phyloP scores from a whole-genome alignment of 106 monocot species.

The Acorus calamus region DNA sequence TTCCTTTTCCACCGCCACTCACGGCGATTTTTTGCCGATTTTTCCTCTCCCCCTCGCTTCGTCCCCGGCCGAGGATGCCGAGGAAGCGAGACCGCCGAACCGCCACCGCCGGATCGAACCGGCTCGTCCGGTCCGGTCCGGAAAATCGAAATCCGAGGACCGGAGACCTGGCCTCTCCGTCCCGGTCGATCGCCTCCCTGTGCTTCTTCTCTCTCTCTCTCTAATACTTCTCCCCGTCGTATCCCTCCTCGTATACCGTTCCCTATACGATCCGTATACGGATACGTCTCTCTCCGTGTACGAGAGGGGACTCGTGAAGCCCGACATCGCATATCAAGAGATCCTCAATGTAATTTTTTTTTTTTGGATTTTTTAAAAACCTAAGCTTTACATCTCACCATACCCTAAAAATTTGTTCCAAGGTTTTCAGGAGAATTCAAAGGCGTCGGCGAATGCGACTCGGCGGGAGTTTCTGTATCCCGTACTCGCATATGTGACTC shows the following conservation, averaged over 20 bases:
- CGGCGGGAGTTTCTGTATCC: slow-evolving; percentile 54
- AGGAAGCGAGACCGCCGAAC: slow-evolving; percentile 54
- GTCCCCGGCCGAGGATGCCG: slow-evolving; percentile 2
- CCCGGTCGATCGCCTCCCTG: not conserved
- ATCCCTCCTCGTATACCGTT: not conserved
- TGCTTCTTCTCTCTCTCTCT: slow-evolving; percentile 11
- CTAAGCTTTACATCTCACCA: not conserved
- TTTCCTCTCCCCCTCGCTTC: no score
- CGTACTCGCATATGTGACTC: slow-evolving; percentile 87
- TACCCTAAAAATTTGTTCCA: not conserved
- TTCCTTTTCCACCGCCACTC: no score
- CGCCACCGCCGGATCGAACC: not conserved
- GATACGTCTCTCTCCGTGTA: slow-evolving; percentile 23
- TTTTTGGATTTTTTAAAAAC: not conserved
- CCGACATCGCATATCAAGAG: slow-evolving; percentile 36
- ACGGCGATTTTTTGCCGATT: no score
- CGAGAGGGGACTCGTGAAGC: slow-evolving; percentile 59
- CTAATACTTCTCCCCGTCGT: slow-evolving; percentile 7
- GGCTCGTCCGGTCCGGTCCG: slow-evolving; percentile 1
- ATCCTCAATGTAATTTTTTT: slow-evolving; percentile 48
- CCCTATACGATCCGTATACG: not conserved
- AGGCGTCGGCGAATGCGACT: slow-evolving; percentile 35
- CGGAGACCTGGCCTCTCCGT: not conserved
- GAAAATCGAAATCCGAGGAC: slow-evolving; percentile 2
- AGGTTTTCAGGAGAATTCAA: slow-evolving; percentile 48